phyloP scores from a whole-genome alignment of 2,329 filamentous ascomycete species.

The Fusarium incarnatum region DNA sequence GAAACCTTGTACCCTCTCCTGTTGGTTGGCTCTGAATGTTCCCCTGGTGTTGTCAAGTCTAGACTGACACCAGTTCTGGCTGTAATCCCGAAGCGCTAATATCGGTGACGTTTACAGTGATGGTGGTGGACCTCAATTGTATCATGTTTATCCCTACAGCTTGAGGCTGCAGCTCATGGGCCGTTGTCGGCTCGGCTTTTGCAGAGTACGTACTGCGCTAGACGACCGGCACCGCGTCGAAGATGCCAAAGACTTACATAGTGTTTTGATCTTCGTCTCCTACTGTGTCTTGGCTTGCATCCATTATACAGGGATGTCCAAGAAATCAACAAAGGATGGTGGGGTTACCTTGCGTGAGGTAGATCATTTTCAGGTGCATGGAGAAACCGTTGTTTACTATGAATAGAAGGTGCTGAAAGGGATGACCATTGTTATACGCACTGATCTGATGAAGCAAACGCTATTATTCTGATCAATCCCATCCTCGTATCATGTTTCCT shows the following conservation, averaged over 20 bases:
- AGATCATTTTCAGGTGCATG: conserved; percentile 19
- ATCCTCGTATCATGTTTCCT: neutral
- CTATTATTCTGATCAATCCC: neutral
- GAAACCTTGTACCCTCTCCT: conserved; percentile 14
- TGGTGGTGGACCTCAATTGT: neutral
- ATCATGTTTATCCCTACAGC: conserved; percentile 4
- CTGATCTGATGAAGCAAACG: conserved; percentile 1
- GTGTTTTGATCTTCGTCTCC: conserved; percentile 3
- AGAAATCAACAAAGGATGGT: conserved; percentile 12
- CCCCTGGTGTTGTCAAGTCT: conserved; percentile 2
- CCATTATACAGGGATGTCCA: conserved; percentile 8
- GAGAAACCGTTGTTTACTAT: conserved; percentile 21
- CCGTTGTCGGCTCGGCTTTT: neutral
- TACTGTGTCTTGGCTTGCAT: conserved; percentile 12
- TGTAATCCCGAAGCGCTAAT: conserved; percentile 12
- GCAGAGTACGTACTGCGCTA: neutral
- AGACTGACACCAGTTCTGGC: neutral
- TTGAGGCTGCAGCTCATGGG: neutral
- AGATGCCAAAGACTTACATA: conserved; percentile 22
- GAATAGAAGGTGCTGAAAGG: conserved; percentile 13
- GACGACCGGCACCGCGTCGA: neutral
- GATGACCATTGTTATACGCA: neutral
- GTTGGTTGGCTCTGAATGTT: conserved; percentile 10
- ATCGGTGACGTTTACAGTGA: conserved; percentile 23
- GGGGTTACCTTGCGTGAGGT: conserved; percentile 11